Evolutionary conservation across 805 yeast species (phyloP), one percentile per base, ranked within the genome.

Genomic region (Starmerella vaccinii): DNA sequence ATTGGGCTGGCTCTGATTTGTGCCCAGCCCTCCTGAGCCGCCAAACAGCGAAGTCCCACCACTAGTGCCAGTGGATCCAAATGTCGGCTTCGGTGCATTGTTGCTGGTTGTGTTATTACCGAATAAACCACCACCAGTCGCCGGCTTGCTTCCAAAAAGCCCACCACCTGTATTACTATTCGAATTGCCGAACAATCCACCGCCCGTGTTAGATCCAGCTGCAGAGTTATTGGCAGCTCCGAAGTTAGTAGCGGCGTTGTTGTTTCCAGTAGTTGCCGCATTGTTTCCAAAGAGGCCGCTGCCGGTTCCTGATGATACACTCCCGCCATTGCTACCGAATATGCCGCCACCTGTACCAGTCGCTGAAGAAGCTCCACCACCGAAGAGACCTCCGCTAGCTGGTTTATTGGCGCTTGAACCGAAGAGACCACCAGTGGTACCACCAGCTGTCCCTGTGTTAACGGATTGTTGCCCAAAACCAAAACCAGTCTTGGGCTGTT

Each of bases 231-330:
- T 34, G 15, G n/a, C 18, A 6, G 41, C 24, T 8, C 41, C 41
- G 27, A 37, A 37, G 8, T 26, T 26, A 22, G 27, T 23, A 26
- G 51, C 33, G 30, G 47, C 46, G 15, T 8, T 15, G 38, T 22
- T 13, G 35, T 13, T 26, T 16, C 49, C 24, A 15, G 49, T 40
- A 32, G 22, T 33, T 5, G 41, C 38, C 6, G 32, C 40, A 8
- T n/a, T 23, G 30, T 56, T 58, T 7, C 75, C 77, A 58, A 73
- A 72, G 33, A 71, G 51, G 1, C 76, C 75, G 21, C 71, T 71
- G 15, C 59, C 53, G n/a, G 57, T 29, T 27, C 56, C 41, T 23
- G 47, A 38, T 9, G 47, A 19, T 13, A 24, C 24, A 16, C 26
- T 51, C 42, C 51, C 44, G 44, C 60, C 61, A 22, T 49, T 62